Percentiles rank a stretch among this genome's conserved stretches.
Conservation (phyloP, 2,329 filamentous ascomycete species). For the Sporothrix pseudoabietina region DNA sequence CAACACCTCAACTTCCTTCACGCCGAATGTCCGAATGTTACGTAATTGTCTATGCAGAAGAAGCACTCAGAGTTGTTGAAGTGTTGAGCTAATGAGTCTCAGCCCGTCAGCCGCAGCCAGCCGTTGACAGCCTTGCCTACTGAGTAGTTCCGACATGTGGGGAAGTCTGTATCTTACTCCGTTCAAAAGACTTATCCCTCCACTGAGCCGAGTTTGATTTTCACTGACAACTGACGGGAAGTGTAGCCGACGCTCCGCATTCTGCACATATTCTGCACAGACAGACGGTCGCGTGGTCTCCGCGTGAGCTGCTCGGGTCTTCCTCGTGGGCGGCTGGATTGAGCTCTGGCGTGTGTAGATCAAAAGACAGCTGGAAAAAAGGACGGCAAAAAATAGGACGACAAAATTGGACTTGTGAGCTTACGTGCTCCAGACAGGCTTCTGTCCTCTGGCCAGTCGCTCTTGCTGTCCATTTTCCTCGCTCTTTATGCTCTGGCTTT, state of each 20-base stretch:
- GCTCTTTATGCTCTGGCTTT: background rate
- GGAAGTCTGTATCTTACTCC: background rate
- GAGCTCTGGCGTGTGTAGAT: background rate
- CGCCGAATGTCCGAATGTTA: background rate
- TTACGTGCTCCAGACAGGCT: background rate
- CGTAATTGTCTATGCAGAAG: background rate
- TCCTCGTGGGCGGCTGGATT: background rate
- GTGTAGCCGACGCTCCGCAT: background rate
- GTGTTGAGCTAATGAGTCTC: background rate
- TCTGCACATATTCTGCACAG: background rate
- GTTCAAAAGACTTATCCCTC: background rate
- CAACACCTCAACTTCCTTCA: background rate
- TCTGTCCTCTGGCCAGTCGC: background rate
- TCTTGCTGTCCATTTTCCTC: background rate
- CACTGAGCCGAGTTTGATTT: constrained; percentile 6
- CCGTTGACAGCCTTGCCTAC: constrained; percentile 5
- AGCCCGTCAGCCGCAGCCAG: background rate
- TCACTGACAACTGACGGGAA: background rate
- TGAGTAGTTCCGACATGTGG: background rate
- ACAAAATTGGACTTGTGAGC: background rate
- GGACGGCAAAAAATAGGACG: background rate
- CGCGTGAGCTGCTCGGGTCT: background rate
- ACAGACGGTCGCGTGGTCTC: background rate
- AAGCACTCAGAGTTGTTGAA: background rate
- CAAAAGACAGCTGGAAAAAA: background rate